Evolutionary conservation across 805 yeast genomes (phyloP).

Genomic region (Starmerella bombi): DNA sequence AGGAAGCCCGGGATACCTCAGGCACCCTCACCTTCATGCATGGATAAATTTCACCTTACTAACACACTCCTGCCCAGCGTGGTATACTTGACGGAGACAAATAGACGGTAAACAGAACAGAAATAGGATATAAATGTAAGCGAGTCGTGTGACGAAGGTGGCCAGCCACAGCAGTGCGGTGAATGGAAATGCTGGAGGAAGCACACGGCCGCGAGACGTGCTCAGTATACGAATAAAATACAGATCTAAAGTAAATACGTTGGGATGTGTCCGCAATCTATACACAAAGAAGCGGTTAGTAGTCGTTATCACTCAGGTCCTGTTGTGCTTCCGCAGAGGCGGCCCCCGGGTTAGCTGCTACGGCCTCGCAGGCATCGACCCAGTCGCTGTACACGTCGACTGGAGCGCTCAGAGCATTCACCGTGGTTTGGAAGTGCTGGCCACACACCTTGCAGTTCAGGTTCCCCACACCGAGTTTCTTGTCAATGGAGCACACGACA

Average conservation of each 20-base stretch:
- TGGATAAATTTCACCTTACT: neutral
- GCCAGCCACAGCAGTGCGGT: too few species aligned
- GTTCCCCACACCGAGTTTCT: constrained; percentile 70
- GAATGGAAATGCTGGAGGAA: too few species aligned
- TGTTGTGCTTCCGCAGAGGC: constrained; percentile 19
- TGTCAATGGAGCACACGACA: constrained; percentile 77
- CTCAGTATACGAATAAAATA: too few species aligned
- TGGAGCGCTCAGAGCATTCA: constrained; percentile 67
- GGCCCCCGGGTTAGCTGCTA: constrained; percentile 47
- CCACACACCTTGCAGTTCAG: constrained; percentile 88
- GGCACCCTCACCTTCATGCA: neutral
- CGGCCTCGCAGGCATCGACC: constrained; percentile 92
- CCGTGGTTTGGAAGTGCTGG: constrained; percentile 78
- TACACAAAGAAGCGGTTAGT: neutral
- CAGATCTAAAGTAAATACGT: too few species aligned
- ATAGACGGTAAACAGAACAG: too few species aligned
- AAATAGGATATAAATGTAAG: too few species aligned
- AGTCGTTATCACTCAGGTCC: constrained; percentile 20
- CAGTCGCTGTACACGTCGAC: constrained; percentile 93
- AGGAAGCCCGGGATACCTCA: neutral
- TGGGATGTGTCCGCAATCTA: neutral
- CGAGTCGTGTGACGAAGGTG: too few species aligned
- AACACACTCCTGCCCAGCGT: neutral
- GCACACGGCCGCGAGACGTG: too few species aligned
- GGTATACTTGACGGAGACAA: too few species aligned